Base-by-base conservation (phyloP, 257 asterid species). In the Nyctanthes arbortristis region DNA sequence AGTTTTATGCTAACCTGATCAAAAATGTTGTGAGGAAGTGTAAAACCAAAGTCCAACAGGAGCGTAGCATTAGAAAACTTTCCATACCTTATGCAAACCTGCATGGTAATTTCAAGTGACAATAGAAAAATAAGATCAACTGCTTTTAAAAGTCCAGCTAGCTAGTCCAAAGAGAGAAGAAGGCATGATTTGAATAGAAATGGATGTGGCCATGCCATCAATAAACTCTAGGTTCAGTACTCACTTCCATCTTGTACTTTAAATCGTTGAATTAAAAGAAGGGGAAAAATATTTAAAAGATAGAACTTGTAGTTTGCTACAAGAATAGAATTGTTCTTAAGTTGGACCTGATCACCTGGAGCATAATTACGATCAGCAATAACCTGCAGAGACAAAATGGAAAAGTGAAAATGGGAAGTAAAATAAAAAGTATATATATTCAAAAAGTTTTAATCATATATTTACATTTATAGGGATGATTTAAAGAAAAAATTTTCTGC, bases 31-130 rank as follows among this genome's bases (percentile, higher is more conserved):
- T 63, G 40, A 78, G 87, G 73, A 67, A 85, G 80, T 7, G 93
- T 65, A 65, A 93, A 93, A 36, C 98, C 97, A 65, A 85, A 93
- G 77, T 84, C 97, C 86, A 93, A 72, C 75, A 91, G 75, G 68
- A 93, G 93, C 0, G 81, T 81, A 61, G 89, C 88, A 76, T 90
- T 88, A 5, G 96, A 88, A 68, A 87, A 87, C 74, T 73, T 90
- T 27, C 96, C 96, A 34, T 90, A 93, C 67, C 85, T 85, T 84
- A 93, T 87, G 28, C 63, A 70, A 67, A 85, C 87, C 88, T 84
- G 84, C 73, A 76, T 31, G 57, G 22, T 55, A 34, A 25, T 20
- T n/a, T n/a, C n/a, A n/a, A n/a, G n/a, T 57, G 33, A 12, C 39
- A 62, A 45, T 47, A 52, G n/a, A 56, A 43, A 62, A 64, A 24